These are phyloP conservation scores for Papiliotrema laurentii DNA, from an alignment of 1,284 basidiomycete genomes.

Conservation along the genomic window DNA sequence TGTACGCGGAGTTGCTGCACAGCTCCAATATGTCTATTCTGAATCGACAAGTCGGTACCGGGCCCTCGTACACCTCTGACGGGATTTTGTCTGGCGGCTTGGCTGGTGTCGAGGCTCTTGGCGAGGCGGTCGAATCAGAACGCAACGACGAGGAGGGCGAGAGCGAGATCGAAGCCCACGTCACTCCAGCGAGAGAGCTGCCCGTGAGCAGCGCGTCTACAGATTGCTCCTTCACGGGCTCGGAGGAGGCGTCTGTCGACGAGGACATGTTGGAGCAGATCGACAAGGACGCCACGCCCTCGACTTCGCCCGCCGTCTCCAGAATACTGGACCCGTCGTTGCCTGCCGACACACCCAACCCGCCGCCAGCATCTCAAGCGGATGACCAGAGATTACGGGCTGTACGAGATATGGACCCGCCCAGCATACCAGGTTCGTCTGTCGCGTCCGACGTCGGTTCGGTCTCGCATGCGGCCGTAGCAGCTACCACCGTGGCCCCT, in stretches of 20 bases:
- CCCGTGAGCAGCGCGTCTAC: slow-evolving; percentile 56
- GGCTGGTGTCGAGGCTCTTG: slow-evolving; percentile 71
- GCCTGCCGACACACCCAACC: slow-evolving; percentile 7
- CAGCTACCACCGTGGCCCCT: slow-evolving; percentile 23
- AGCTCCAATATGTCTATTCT: slow-evolving; percentile 97
- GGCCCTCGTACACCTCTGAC: slow-evolving; percentile 69
- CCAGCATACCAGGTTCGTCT: slow-evolving; percentile 2
- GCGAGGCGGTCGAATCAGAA: slow-evolving; percentile 64
- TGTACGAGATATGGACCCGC: slow-evolving; percentile 28
- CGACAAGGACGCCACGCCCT: slow-evolving; percentile 25
- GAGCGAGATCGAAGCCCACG: slow-evolving; percentile 58
- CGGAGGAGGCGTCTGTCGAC: slow-evolving; percentile 65
- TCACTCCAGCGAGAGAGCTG: slow-evolving; percentile 60
- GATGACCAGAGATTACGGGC: slow-evolving; percentile 36
- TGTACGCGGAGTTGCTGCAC: slow-evolving; percentile 94
- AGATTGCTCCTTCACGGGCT: slow-evolving; percentile 51
- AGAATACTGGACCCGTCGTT: slow-evolving; percentile 4
- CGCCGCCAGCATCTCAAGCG: slow-evolving; percentile 35
- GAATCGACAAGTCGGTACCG: slow-evolving; percentile 68
- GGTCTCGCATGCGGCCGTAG: slow-evolving; percentile 24
- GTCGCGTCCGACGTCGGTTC: slow-evolving; percentile 19
- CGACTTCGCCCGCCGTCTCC: slow-evolving; percentile 14
- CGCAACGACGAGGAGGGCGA: slow-evolving; percentile 51
- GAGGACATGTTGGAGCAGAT: slow-evolving; percentile 70
- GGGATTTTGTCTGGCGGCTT: slow-evolving; percentile 78